Evolutionary conservation across 169 alveolate species (phyloP), one percentile per base, ranked within the genome.

Genomic region (Eimeria sp.): DNA sequence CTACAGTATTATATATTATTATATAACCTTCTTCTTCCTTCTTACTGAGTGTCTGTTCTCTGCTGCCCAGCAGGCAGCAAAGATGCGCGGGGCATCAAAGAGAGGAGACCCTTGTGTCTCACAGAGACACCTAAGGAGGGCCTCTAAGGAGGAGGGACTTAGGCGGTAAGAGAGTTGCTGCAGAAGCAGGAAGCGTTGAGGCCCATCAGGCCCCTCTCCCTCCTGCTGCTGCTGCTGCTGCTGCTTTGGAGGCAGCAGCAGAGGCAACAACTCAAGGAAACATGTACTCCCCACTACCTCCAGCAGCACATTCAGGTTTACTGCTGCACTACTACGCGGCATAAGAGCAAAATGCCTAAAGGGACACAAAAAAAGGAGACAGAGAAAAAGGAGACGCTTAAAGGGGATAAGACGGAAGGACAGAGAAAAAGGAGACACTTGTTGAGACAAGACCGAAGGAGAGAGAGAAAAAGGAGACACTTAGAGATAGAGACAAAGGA

Each of bases 41-140:
- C 40, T 34, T 40, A 75, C 87, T 16, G 1, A 13, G 30, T 20
- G 25, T 20, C 5, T 51, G 40, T 78, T 78, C 22, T 78, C 65
- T 78, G 89, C 89, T 45, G 89, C 65, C 89, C 89, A 78, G 67
- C 89, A 78, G 20, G 65, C 89, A 47, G 67, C 89, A 47, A 78
- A 78, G 27, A 78, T 16, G 9, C 22, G 34, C 14, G 65, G 67
- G 30, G 89, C 89, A 11, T 78, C 89, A 47, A 78, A 78, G 65
- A 78, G 65, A 27, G 89, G 89, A 27, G 67, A 27, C 58, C 89
- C 89, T 65, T 40, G 65, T 11, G 89, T 11, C 34, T 34, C 65
- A 1, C 67, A 78, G 40, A 78, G 89, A 14, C 34, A 27, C 58
- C 65, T 7, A 14, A 78, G 65, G n/a, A 78, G 65, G 89, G 89